Conservation (phyloP, 2,329 filamentous ascomycete species). For the Chrysoporthe puriensis region DNA sequence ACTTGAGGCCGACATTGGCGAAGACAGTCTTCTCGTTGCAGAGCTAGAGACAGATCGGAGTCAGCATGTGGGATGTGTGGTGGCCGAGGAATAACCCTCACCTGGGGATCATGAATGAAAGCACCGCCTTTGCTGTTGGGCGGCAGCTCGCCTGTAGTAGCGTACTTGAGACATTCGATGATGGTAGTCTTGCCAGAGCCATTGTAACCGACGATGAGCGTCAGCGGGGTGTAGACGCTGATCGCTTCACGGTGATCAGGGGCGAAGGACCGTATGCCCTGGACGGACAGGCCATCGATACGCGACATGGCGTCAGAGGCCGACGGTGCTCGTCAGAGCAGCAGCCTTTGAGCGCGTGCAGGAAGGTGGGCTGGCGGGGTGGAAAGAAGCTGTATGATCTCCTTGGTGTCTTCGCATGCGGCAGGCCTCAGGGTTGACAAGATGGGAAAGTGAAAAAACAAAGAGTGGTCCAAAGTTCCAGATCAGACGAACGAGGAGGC, state of each 20-base stretch:
- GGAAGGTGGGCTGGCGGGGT: neutral
- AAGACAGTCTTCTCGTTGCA: slow-evolving; percentile 85
- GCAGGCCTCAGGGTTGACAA: neutral
- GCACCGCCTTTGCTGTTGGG: slow-evolving; percentile 89
- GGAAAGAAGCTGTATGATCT: neutral
- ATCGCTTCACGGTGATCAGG: slow-evolving; percentile 76
- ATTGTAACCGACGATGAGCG: slow-evolving; percentile 95
- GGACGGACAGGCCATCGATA: slow-evolving; percentile 87
- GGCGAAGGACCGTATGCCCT: slow-evolving; percentile 84
- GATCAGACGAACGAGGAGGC: neutral
- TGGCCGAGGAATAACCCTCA: slow-evolving; percentile 37
- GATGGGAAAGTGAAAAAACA: neutral
- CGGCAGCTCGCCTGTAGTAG: slow-evolving; percentile 89
- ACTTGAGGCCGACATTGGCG: slow-evolving; percentile 89
- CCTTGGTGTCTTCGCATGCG: neutral
- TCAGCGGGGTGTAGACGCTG: slow-evolving; percentile 82
- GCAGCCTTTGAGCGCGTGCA: neutral
- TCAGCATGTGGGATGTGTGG: neutral
- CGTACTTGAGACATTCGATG: slow-evolving; percentile 98
- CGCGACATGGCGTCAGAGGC: slow-evolving; percentile 61
- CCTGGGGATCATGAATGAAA: slow-evolving; percentile 96
- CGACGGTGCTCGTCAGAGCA: slow-evolving; percentile 21
- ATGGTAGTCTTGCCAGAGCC: slow-evolving; percentile 98
- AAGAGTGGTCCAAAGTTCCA: neutral
- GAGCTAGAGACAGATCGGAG: slow-evolving; percentile 53